Base-by-base conservation (phyloP, 306 rosid species). In the Begonia peltatifolia region DNA sequence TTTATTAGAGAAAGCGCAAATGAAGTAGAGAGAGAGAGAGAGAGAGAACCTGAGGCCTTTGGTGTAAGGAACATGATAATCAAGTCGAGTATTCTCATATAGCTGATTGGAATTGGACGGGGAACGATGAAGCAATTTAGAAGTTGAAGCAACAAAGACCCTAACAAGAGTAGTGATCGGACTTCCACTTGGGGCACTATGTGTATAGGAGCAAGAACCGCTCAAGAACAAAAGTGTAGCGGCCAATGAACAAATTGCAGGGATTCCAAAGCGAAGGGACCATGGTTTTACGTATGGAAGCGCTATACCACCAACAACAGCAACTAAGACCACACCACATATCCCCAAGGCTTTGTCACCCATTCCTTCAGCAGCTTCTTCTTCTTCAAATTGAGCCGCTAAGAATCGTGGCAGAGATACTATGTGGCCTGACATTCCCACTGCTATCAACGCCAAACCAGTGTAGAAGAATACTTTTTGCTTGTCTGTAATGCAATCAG, bases 121-220 rank as follows among this genome's bases (percentile, higher is more conserved):
- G 18, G 20, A 57, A 42, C 13, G 16, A 12, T 9, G 23, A 12
- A 61, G 63, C 12, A 0, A 14, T 41, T 68, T 74, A 20, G 60
- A 64, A 50, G 30, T 25, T 14, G 68, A 68, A 20, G 71, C 68
- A 0, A 68, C 62, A 12, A 68, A 16, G 12, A 60, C 71, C 20
- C 46, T 41, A 1, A 50, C 20, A 5, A 56, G 20, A 13, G 35
- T 14, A 13, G 52, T 41, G 14, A 14, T 50, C 20, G 59, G 59
- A 9, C 59, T 55, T n/a, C 59, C 59, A 12, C 11, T 12, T 0
- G 59, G 59, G 13, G 16, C 11, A 15, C 11, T 14, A 55, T 12
- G 14, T 16, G 3, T 14, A 55, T 55, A 55, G 5, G 59, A 41
- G 13, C 23, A 41, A 9, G 23, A 15, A 12, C 49, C 42, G 9